Base-by-base conservation (phyloP, 257 asterid species). In the Nicotiana sylvestris region DNA sequence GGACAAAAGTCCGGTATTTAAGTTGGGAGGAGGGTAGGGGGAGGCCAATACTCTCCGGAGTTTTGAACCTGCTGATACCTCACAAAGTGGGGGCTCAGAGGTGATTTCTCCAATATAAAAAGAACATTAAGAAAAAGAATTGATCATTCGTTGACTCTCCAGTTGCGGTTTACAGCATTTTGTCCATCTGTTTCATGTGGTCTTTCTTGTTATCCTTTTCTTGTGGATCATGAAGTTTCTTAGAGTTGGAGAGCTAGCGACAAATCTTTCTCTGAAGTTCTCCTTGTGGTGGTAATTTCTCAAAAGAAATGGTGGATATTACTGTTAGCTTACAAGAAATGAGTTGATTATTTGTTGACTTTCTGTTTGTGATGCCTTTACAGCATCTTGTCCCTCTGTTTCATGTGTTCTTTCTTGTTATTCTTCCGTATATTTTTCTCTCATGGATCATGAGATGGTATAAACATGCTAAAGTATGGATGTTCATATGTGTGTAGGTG, bases 401-500 rank as follows among this genome's bases (percentile, higher is more conserved):
- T 46, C 80, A 51, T 51, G 60, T 9, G 4, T 74, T 49, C 13
- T 51, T 27, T 51, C 43, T 46, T 1, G 1, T 49, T 25, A 39
- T 13, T 25, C 37, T 46, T 25, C 58, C 2, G 2, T n/a, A 12
- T 37, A 37, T 37, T 37, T 27, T 10, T 69, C 33, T 69, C 57
- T 39, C 46, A 11, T 43, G 60, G 21, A 9, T 37, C 77, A 35
- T 18, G 9, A 35, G 17, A 68, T 12, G 56, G 30, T 37, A 35
- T 37, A 37, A 46, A 72, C 79, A 46, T 72, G 79, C 39, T 76
- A 51, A 76, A 51, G 4, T 76, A 51, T 51, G 64, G 35, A 51
- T 51, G 27, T 49, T 78, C 76, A 65, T 35, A 8, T 55, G 66
- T 33, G 60, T 82, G 76, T 90, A 92, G 98, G 78, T 21, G 98